These are phyloP conservation scores for Litsea cubeba DNA, from an alignment of 164 flowering plant species.

Conservation along the genomic window DNA sequence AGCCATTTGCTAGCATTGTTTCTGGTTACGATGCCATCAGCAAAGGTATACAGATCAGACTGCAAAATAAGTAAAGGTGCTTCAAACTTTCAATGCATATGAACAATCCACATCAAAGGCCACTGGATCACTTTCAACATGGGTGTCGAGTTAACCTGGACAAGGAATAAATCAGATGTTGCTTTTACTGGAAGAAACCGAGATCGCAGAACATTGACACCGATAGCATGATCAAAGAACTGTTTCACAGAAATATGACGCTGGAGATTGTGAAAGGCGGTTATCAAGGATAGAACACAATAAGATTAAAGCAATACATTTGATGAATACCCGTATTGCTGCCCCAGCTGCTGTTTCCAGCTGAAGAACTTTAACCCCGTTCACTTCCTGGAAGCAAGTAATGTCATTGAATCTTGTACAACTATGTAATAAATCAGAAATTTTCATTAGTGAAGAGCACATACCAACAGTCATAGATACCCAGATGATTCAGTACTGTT, in stretches of 20 bases:
- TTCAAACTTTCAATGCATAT: conserved; percentile 1
- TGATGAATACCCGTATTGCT: conserved; percentile 63
- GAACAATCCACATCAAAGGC: conserved; percentile 4
- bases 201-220: conserved; percentile 84
- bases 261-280: conserved; percentile 2
- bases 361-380: conserved; percentile 87
- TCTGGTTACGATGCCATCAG: conserved; percentile 62
- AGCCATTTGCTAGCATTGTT: conserved; percentile 43
- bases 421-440: neutral
- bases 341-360: conserved; percentile 98
- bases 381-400: conserved; percentile 60
- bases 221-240: conserved; percentile 92
- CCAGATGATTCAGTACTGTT: no score
- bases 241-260: conserved; percentile 19
- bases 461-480: neutral
- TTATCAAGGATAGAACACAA: neutral
- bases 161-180: conserved; percentile 91
- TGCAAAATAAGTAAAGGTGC: conserved; percentile 24
- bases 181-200: conserved; percentile 94
- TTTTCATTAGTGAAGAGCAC: neutral
- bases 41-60: conserved; percentile 86
- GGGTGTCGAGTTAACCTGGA: conserved; percentile 50
- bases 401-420: conserved; percentile 4
- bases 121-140: neutral
- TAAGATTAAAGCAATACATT: neutral